Evolutionary conservation across 1,284 basidiomycete species (phyloP).

Genomic region (Rhodotorula sp.): DNA sequence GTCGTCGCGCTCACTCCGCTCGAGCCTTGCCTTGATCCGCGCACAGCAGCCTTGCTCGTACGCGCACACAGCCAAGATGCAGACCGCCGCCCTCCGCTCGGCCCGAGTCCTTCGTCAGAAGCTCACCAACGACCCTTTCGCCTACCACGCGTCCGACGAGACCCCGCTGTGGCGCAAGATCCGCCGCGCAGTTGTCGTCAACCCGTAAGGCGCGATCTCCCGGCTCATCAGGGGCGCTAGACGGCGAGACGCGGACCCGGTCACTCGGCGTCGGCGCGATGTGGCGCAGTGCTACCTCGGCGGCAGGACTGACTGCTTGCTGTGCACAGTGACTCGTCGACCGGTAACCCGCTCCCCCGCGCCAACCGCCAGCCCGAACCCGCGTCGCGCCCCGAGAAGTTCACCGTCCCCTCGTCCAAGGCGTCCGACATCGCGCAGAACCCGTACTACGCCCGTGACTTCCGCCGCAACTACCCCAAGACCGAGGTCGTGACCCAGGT

Average conservation of each 20-base stretch:
- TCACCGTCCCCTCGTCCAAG: slow-evolving; percentile 40
- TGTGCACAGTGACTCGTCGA: slow-evolving; percentile 24
- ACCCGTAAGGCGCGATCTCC: slow-evolving; percentile 23
- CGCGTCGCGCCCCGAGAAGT: slow-evolving; percentile 39
- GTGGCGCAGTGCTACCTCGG: too few species aligned
- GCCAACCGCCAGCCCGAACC: slow-evolving; percentile 37
- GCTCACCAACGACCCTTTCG: slow-evolving; percentile 19
- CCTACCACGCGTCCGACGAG: slow-evolving; percentile 25
- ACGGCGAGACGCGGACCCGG: not conserved
- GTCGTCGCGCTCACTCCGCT: too few species aligned
- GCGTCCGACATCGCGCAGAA: slow-evolving; percentile 41
- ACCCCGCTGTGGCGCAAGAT: slow-evolving; percentile 19
- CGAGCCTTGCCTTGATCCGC: too few species aligned
- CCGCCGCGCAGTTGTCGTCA: slow-evolving; percentile 36
- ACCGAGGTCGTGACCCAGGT: slow-evolving; percentile 17
- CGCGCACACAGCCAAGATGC: too few species aligned
- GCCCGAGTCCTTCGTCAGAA: slow-evolving; percentile 17
- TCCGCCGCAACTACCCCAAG: slow-evolving; percentile 33
- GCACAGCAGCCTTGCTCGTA: too few species aligned
- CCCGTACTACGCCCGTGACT: slow-evolving; percentile 41
- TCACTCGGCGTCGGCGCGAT: not conserved
- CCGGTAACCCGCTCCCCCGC: slow-evolving; percentile 34
- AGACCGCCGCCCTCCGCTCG: slow-evolving; percentile 1
- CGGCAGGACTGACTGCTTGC: not conserved
- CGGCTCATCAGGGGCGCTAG: too few species aligned